Evolutionary conservation across 495 filamentous ascomycete genomes (phyloP), one percentile per base, ranked within the genome.

Genomic region (Apiosordaria backusii): DNA sequence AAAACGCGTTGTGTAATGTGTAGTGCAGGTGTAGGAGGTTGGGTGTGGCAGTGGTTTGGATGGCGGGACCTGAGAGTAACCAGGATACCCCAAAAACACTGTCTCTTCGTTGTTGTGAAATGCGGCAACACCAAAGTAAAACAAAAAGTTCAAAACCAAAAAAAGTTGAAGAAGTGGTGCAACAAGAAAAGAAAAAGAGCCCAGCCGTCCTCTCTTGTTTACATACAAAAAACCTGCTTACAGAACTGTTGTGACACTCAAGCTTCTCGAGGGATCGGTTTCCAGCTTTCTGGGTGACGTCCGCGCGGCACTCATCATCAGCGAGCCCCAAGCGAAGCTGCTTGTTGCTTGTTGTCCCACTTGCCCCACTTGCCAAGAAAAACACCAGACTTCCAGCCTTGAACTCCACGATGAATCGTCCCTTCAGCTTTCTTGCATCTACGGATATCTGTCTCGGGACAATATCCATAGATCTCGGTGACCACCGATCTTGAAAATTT

Each of bases 181-280:
- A 23, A 25, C 16, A 6, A 60, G 5, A 26, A 60, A 27, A 23
- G 23, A 22, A 60, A 24, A 24, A 65, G 23, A 21, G 16, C 7
- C 13, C 53, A 16, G 29, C 25, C 22, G 26, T 60, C 22, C 13
- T 23, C 21, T 21, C 29, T 65, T 6, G 55, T 65, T 65, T 35
- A 58, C 57, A n/a, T 9, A 60, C 23, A 29, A 60, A 63, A 63
- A 60, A 50, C 50, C 6, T 15, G 21, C 24, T 57, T 50, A 61
- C 27, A n/a, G n/a, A n/a, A n/a, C 53, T 23, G 25, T 60, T 54
- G 25, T 26, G 62, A 19, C 26, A 18, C 9, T 45, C 35, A 15
- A 15, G 35, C 2, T 10, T 45, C 35, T 45, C 35, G n/a, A n/a
- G 29, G 50, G 60, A 29, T 52, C 50, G 35, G 45, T 55, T 63